A percentile compares a stretch with the other conserved stretches of the same genome.
phyloP scores from a whole-genome alignment of 371 early-diverging fungal species.

The Mortierella sp. region DNA sequence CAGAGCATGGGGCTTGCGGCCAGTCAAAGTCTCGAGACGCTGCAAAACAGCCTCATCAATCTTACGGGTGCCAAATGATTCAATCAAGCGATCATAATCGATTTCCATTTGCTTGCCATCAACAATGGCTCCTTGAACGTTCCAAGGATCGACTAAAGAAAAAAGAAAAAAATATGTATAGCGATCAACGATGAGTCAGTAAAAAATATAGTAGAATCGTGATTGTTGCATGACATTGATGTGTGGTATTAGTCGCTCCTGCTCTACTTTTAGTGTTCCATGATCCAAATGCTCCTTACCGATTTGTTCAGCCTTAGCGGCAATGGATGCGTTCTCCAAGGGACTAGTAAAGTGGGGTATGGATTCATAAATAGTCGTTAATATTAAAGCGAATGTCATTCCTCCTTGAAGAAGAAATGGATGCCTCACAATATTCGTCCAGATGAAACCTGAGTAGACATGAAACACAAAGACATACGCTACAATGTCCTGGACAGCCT shows the following conservation, averaged over 20 bases:
- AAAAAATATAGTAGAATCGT: background rate
- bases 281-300: constrained; percentile 16
- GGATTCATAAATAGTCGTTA: background rate
- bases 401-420: background rate
- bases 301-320: constrained; percentile 41
- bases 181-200: background rate
- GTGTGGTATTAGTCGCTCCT: no score
- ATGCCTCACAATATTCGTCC: background rate
- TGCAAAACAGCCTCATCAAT: constrained; percentile 85
- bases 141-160: constrained; percentile 93
- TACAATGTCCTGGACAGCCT: constrained; percentile 40
- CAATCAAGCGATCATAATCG: constrained; percentile 96
- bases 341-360: constrained; percentile 22
- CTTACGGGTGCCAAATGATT: constrained; percentile 93
- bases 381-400: constrained; percentile 16
- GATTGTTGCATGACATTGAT: no score
- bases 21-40: constrained; percentile 90
- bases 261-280: background rate
- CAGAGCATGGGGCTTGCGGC: constrained; percentile 87
- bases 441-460: background rate
- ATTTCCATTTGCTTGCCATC: constrained; percentile 91
- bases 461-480: constrained; percentile 17
- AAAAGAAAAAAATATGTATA: constrained; percentile 26
- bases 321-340: constrained; percentile 38
- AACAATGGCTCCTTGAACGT: constrained; percentile 94